Evolutionary conservation across 495 filamentous ascomycete genomes (phyloP).

Genomic region (Achaetomiella virescens): DNA sequence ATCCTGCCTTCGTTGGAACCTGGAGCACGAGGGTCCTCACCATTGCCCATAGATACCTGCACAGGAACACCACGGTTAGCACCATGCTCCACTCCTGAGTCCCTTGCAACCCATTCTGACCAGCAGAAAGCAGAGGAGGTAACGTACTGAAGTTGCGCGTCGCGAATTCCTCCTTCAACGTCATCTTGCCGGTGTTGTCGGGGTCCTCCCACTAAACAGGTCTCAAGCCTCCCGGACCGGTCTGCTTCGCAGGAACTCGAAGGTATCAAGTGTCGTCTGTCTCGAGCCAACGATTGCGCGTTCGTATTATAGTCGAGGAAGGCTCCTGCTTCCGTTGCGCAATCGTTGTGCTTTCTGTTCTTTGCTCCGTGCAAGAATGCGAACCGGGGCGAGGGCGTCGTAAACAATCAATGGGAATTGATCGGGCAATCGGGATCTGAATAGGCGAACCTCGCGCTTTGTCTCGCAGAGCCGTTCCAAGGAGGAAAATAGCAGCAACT

Average conservation of each 20-base stretch:
- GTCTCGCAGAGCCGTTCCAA: neutral
- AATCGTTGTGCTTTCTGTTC: neutral
- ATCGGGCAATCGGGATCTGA: conserved; percentile 2
- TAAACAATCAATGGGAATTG: neutral
- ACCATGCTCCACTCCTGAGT: neutral
- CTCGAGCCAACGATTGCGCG: neutral
- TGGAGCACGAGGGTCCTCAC: conserved; percentile 50
- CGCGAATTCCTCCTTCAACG: conserved; percentile 69
- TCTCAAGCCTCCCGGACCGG: neutral
- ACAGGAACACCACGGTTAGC: conserved; percentile 26
- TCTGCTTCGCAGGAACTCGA: neutral
- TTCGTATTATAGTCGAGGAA: neutral
- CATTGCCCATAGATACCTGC: conserved; percentile 99
- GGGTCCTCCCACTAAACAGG: neutral
- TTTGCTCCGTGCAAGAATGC: too few species aligned
- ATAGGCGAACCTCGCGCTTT: conserved; percentile 3
- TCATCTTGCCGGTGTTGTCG: conserved; percentile 34
- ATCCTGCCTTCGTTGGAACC: neutral
- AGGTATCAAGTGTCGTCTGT: neutral
- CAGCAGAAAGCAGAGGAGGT: neutral
- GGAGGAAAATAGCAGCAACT: neutral
- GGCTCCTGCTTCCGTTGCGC: neutral
- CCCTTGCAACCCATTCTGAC: neutral
- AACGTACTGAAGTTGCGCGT: conserved; percentile 98
- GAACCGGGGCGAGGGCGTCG: neutral